Base-by-base conservation (phyloP, 257 asterid species). In the Osmanthus fragrans region DNA sequence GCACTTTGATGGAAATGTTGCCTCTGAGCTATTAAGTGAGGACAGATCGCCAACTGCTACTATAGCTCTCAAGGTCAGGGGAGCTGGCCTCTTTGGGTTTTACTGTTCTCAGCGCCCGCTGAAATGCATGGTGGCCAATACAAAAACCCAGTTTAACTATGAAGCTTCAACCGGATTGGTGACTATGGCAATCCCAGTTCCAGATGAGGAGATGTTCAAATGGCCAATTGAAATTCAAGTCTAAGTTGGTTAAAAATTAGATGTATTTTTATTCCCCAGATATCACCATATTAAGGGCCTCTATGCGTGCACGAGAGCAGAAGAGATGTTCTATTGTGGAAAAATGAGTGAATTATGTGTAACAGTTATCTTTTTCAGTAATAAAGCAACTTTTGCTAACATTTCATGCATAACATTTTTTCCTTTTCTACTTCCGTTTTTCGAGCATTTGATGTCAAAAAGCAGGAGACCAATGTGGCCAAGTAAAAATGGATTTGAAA, bases 71-170 rank as follows among this genome's bases (percentile, higher is more conserved):
- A 63, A 74, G 27, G 81, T 80, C 65, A 78, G 84, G 73, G 90
- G 90, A 19, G 80, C 88, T 78, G 90, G 90, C 30, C 74, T 75
- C 3, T 87, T 84, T 40, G 90, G 90, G 16, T 75, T 80, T 68
- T 87, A 84, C 87, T 75, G 82, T 70, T 82, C 88, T 66, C 84
- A 84, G 70, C 71, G 69, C 56, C 90, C 90, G 0, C 70, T 80
- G 7, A 80, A 72, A 81, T 84, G 88, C 81, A 72, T 30, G 1
- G 75, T 87, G 75, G 88, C 83, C 40, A 80, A 77, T 76, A 58
- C 71, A 60, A 81, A 78, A 66, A 70, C 76, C 10, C 77, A 76
- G 51, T 84, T 80, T 19, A 49, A 81, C 34, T 80, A 84, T 39
- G 83, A 84, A 56, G 72, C 18, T n/a, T 34, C 75, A 1, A 82